phyloP scores from a whole-genome alignment of 306 rosid genomes.

The Trifolium repens region DNA sequence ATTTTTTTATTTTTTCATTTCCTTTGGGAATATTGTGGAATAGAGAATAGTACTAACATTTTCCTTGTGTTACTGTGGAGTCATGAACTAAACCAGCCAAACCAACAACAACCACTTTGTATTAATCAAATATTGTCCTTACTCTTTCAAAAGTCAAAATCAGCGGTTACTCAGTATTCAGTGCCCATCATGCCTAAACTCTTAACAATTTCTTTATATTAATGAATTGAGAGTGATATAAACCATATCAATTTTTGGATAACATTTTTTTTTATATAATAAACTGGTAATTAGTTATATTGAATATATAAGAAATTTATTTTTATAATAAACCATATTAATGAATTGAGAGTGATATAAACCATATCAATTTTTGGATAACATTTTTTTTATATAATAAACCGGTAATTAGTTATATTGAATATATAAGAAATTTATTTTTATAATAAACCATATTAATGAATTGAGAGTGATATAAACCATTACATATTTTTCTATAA shows the following conservation, averaged over 20 bases:
- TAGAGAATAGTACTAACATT: neutral
- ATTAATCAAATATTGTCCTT: constrained; percentile 30
- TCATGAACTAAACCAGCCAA: constrained; percentile 40
- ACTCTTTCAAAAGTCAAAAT: constrained; percentile 36
- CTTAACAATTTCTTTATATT: constrained; percentile 37
- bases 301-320: neutral
- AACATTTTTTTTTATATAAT: neutral
- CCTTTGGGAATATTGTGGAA: neutral
- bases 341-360: no score
- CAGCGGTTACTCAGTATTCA: constrained; percentile 28
- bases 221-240: neutral
- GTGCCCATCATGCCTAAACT: constrained; percentile 36
- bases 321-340: no score
- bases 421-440: neutral
- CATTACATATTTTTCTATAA: neutral
- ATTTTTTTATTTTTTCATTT: neutral
- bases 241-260: neutral
- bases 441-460: no score
- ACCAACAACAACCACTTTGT: constrained; percentile 18
- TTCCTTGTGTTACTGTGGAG: constrained; percentile 33
- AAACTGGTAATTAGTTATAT: no score
- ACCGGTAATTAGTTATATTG: no score
- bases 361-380: neutral
- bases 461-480: no score
- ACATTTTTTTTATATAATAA: neutral